phyloP scores from a whole-genome alignment of 1,139 yeast species.

The Yamadazyma trypodendri region DNA sequence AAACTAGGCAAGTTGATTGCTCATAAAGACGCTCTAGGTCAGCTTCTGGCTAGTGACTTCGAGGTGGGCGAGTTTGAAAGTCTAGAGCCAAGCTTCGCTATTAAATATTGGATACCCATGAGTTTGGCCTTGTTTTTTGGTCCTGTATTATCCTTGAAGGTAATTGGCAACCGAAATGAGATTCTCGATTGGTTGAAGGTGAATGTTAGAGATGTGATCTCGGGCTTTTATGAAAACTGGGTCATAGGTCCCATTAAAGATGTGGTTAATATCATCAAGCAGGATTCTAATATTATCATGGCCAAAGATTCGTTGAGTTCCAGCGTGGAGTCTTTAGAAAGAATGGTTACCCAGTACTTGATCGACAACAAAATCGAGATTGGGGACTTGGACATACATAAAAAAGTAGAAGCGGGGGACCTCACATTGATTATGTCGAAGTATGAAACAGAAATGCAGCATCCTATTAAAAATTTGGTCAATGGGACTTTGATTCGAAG shows the following conservation, averaged over 20 bases:
- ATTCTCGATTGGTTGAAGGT: conserved; percentile 56
- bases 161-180: conserved; percentile 50
- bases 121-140: conserved; percentile 43
- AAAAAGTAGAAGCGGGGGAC: conserved; percentile 52
- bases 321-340: conserved; percentile 75
- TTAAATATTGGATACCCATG: conserved; percentile 69
- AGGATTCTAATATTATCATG: conserved; percentile 72
- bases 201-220: conserved; percentile 60
- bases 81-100: conserved; percentile 47
- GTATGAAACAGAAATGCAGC: conserved; percentile 73
- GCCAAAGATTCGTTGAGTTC: conserved; percentile 76
- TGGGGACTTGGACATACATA: conserved; percentile 36
- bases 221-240: conserved; percentile 80
- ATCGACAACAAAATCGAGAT: conserved; percentile 38
- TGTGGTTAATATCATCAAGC: conserved; percentile 75
- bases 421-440: conserved; percentile 74
- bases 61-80: conserved; percentile 14
- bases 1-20: conserved; percentile 23
- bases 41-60: conserved; percentile 2
- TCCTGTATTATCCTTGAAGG: conserved; percentile 43
- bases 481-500: conserved; percentile 75
- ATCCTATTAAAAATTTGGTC: conserved; percentile 63
- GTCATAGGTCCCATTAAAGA: conserved; percentile 72
- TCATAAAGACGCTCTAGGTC: conserved; percentile 4
- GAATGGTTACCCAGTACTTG: conserved; percentile 83